phyloP scores from a whole-genome alignment of 2,329 filamentous ascomycete species.

The Penicillium sp. region DNA sequence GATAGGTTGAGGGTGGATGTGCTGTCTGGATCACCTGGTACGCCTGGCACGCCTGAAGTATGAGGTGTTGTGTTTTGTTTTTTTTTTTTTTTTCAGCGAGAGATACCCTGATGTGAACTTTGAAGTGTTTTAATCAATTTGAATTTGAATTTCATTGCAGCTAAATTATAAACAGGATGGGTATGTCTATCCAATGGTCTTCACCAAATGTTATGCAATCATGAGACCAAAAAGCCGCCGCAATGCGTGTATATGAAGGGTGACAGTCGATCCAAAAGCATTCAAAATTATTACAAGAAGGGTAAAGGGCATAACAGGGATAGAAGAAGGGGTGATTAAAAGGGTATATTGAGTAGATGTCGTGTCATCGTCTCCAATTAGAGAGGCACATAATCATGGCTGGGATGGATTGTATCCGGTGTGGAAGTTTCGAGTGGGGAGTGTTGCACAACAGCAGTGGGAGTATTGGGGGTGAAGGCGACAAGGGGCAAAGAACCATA shows the following conservation, averaged over 20 bases:
- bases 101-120: constrained; percentile 16
- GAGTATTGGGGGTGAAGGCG: constrained; percentile 35
- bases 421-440: constrained; percentile 7
- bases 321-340: constrained; percentile 8
- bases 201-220: constrained; percentile 31
- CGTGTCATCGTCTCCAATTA: constrained; percentile 7
- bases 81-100: neutral
- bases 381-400: neutral
- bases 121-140: neutral
- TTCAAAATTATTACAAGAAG: constrained; percentile 22
- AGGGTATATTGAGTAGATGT: constrained; percentile 11
- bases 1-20: constrained; percentile 29
- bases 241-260: constrained; percentile 23
- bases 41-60: too few relatives aligned
- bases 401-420: constrained; percentile 5
- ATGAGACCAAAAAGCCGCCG: constrained; percentile 22
- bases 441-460: constrained; percentile 29
- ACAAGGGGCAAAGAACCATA: constrained; percentile 44
- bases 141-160: neutral
- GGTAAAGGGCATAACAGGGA: constrained; percentile 11
- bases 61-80: neutral
- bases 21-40: neutral
- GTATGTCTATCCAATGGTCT: constrained; percentile 29
- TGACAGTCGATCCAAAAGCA: constrained; percentile 11
- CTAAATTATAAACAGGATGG: neutral